Conservation (phyloP, 306 rosid species). For the Lagenaria siceraria region DNA sequence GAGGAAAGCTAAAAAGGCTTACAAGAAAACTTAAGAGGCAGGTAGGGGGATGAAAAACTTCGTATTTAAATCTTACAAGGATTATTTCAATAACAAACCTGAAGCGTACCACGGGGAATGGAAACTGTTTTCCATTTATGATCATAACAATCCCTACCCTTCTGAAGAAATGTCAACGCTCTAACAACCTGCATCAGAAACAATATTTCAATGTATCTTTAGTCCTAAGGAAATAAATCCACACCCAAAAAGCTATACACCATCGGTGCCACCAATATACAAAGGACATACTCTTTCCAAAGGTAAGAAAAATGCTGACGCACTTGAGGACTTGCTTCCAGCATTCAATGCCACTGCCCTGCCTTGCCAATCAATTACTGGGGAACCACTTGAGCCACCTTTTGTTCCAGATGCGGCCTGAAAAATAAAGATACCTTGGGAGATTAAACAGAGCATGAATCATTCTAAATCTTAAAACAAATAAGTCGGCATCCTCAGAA, state of each 20-base stretch:
- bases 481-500: background rate
- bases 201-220: constrained; percentile 5
- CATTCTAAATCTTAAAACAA: background rate
- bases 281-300: constrained; percentile 61
- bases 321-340: constrained; percentile 93
- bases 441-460: background rate
- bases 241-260: constrained; percentile 12
- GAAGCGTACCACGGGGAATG: constrained; percentile 96
- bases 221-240: background rate
- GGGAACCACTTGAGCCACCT: constrained; percentile 98
- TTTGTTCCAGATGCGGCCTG: constrained; percentile 99
- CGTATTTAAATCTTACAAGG: constrained; percentile 5
- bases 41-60: background rate
- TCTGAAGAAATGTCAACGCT: constrained; percentile 71
- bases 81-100: constrained; percentile 57
- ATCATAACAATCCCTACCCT: constrained; percentile 41
- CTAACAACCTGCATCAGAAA: constrained; percentile 70
- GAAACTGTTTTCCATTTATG: constrained; percentile 70
- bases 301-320: constrained; percentile 89
- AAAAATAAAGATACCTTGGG: constrained; percentile 9
- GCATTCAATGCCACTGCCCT: constrained; percentile 95
- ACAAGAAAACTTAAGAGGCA: background rate
- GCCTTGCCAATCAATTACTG: constrained; percentile 91
- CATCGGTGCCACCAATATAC: constrained; percentile 16
- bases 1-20: background rate